Base-by-base conservation (phyloP, 2,329 filamentous ascomycete genomes). In the Ceratocystis albifundus region DNA sequence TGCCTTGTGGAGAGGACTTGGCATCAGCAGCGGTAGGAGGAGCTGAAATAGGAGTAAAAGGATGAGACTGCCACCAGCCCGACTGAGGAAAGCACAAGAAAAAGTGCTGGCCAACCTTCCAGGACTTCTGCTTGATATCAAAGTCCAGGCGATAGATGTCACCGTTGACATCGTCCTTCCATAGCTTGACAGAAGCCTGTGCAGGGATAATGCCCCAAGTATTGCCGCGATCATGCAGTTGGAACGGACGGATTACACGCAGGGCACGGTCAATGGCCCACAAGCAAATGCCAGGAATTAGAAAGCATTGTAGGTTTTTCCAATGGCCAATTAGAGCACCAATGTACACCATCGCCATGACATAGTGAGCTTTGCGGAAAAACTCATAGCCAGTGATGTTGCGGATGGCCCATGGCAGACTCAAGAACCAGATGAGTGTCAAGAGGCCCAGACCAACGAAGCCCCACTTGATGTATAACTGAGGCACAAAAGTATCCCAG, bases 251-350 rank as follows among this genome's bases (percentile, higher is more conserved):
- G 6, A 83, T 71, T 1, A 85, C 73, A 4, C 88, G 79, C 8
- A 84, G 77, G 0, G 75, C 79, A 6, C 87, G 81, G 71, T 90
- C 88, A 28, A 88, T 69, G 66, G 82, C 78, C 80, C 87, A 87
- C 17, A 90, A 78, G 0, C 83, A 75, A 4, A 91, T 74, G 0
- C 82, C 82, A 0, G 88, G 84, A 57, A 88, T 79, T 72, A 90
- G 79, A 76, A 87, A 90, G 72, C 85, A 88, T 61, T 81, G 79
- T 3, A 91, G 77, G 63, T 84, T 77, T 63, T 79, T 74, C 88
- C 88, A 92, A 72, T 92, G 88, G 0, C 81, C 88, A 82, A 87
- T 90, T 74, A 87, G 87, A 2, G 87, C 87, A 3, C 86, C 88
- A 12, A 91, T 82, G 73, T 89, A 92, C 3, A 90, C 74, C 76